Evolutionary conservation across 2,329 filamentous ascomycete species (phyloP), one percentile per base, ranked within the genome.

Genomic region (Colletotrichum zoysiae): DNA sequence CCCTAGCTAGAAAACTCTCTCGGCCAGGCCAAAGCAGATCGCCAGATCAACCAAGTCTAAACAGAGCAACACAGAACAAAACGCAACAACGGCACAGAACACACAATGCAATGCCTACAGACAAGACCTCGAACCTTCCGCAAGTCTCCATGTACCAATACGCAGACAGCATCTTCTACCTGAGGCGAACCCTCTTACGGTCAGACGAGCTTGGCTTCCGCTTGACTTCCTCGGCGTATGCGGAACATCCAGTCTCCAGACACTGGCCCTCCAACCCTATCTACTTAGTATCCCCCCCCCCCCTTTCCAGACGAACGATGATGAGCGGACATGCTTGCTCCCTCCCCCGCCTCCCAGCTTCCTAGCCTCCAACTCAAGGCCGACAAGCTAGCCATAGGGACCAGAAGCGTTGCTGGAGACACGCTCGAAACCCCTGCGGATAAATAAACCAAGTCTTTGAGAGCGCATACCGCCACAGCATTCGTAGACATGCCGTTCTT

Each of bases 361-460:
- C 70, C 60, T 20, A 44, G 65, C 44, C 35, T 58, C 44, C 38
- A 42, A n/a, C 60, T 35, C n/a, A 42, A 23, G 16, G 48, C 56
- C 40, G 65, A 38, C 59, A 58, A 67, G 8, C 57, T 35, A 51
- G 51, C 60, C 50, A 57, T 46, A 57, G 40, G 33, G 61, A 48
- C 46, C 46, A 61, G 48, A 65, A 65, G 67, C 57, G 56, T 61
- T 61, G 70, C 67, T 48, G 70, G 70, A 73, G 61, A 73, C 70
- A 56, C 48, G 62, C 35, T 66, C 58, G 67, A 71, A 73, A 73
- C 60, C 8, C 57, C 57, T 56, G 30, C 62, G 55, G 61, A 65
- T 46, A 48, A 26, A 62, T 50, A 40, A 67, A 40, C 44, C 46
- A 33, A 38, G 5, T 20, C n/a, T 38, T 23, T 48, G 33, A 40